Evolutionary conservation across 371 early-diverging fungal genomes (phyloP).

Genomic region (Mucor indicus): DNA sequence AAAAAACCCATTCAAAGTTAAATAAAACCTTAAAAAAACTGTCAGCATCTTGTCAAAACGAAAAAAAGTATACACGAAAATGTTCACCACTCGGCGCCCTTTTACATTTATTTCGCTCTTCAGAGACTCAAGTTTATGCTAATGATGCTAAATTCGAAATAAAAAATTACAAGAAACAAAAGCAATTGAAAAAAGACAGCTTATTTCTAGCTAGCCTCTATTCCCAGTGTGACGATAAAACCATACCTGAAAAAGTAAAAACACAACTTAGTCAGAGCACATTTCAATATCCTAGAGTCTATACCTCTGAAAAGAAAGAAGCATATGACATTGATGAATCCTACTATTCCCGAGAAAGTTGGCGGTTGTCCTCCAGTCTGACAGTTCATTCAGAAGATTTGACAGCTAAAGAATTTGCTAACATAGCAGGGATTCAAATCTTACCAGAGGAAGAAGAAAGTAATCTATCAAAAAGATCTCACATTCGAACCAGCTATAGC

Average conservation of each 20-base stretch:
- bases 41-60: no score
- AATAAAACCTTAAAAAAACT: no score
- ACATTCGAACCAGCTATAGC: neutral
- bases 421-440: conserved; percentile 43
- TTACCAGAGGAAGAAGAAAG: conserved; percentile 34
- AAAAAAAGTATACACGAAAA: no score
- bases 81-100: no score
- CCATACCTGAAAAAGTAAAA: conserved; percentile 6
- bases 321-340: no score
- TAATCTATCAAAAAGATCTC: no score
- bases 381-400: conserved; percentile 47
- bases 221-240: no score
- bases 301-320: no score
- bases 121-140: conserved; percentile 4
- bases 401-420: conserved; percentile 49
- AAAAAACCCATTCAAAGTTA: no score
- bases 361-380: conserved; percentile 38
- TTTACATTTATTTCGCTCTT: no score
- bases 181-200: neutral
- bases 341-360: no score
- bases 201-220: neutral
- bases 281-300: conserved; percentile 36
- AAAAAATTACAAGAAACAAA: conserved; percentile 16
- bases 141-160: conserved; percentile 20
- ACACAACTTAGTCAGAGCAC: no score